Percentiles rank a stretch among this genome's conserved stretches.
Evolutionary conservation across 83 land plant species (phyloP).

Genomic region (Diphasiastrum complanatum): DNA sequence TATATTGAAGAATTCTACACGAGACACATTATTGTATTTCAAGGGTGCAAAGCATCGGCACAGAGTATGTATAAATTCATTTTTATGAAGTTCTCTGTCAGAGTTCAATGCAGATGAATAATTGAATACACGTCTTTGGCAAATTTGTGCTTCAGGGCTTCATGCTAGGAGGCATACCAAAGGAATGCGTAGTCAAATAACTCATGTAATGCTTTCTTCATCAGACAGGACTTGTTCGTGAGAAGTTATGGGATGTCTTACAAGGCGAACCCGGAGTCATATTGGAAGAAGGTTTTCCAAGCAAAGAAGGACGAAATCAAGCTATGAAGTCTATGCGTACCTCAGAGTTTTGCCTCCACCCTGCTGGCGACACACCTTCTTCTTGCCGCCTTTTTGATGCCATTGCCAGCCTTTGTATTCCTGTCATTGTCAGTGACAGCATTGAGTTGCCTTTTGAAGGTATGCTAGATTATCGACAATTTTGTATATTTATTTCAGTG

Average conservation of each 20-base stretch:
- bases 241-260: conserved; percentile 69
- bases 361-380: conserved; percentile 91
- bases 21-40: conserved; percentile 59
- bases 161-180: not conserved
- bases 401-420: conserved; percentile 76
- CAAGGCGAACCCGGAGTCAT: conserved; percentile 53
- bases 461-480: conserved; percentile 56
- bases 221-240: conserved; percentile 80
- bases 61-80: conserved; percentile 42
- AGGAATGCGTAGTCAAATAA: not conserved
- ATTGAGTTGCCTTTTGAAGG: conserved; percentile 96
- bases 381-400: conserved; percentile 92
- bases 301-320: conserved; percentile 71
- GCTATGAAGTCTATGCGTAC: conserved; percentile 70
- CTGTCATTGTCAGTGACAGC: conserved; percentile 74
- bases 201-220: not conserved
- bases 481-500: conserved; percentile 66
- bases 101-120: not conserved
- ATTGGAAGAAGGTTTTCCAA: conserved; percentile 89
- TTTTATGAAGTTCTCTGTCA: not conserved
- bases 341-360: conserved; percentile 81
- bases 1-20: conserved; percentile 37
- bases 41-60: conserved; percentile 85
- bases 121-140: not conserved
- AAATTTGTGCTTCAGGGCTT: not conserved